Base-by-base conservation (phyloP, 306 rosid species). In the Bauhinia variegata region DNA sequence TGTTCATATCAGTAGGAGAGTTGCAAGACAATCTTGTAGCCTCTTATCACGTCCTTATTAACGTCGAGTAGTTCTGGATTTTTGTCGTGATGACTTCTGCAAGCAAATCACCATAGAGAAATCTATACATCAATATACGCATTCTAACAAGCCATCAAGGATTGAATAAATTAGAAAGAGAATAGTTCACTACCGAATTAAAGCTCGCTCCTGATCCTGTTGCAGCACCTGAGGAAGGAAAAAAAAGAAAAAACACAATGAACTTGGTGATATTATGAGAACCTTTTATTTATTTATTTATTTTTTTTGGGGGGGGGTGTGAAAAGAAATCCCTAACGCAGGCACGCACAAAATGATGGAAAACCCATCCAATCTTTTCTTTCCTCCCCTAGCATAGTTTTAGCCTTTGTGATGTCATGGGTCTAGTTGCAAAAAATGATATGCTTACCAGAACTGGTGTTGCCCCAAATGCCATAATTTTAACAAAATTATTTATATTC, bases 201-300 rank as follows among this genome's bases (percentile, higher is more conserved):
- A 95, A 90, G 89, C 99, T 95, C 9, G 93, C 80, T 59, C 96
- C 97, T 23, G 91, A 85, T 58, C 92, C 96, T 48, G 89, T 72
- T 34, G 84, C 89, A 60, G 86, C 81, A 49, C 99, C 96, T 90
- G 85, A 50, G 34, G 14, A 74, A 49, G 38, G 54, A 51, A 61
- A 32, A n/a, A 33, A n/a, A 11, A 48, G 16, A 42, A 18, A 42
- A 13, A 58, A 8, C 4, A 31, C 28, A 1, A 36, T 36, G 5
- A 36, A 36, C 28, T 23, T 23, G 28, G 1, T 23, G 28, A 36
- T 36, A 8, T 5, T 5, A 36, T 36, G 41, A 3, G 8, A 36
- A 36, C 0, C 2, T 2, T 36, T 36, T 23, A 1, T 23, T 23
- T 2, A 36, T 36, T 36, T 23, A 1, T 23, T 23, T 23, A 1